Conservation (phyloP, 2,329 filamentous ascomycete species). For the Sarocladium strictum region DNA sequence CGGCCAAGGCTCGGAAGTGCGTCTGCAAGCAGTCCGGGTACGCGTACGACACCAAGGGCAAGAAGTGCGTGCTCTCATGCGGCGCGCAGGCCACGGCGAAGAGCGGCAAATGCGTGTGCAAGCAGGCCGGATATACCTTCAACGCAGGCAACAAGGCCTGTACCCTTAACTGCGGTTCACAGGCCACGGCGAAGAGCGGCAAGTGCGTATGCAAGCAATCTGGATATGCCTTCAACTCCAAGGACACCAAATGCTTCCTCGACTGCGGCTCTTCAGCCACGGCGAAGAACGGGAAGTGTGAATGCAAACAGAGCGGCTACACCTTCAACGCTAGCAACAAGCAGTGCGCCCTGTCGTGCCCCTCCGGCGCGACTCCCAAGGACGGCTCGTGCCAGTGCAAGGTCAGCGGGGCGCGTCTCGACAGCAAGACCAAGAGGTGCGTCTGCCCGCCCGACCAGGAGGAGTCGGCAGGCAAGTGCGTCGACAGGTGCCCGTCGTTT, state of each 20-base stretch:
- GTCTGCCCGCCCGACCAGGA: background rate
- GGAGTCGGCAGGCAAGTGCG: background rate
- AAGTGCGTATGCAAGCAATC: background rate
- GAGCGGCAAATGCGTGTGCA: background rate
- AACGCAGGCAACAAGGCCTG: background rate
- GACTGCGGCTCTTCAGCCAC: background rate
- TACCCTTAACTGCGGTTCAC: background rate
- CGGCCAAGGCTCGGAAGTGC: background rate
- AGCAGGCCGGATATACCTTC: background rate
- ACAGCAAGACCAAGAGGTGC: background rate
- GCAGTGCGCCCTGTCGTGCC: background rate
- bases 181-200: background rate
- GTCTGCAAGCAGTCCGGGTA: background rate
- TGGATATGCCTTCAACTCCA: background rate
- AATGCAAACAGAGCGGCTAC: background rate
- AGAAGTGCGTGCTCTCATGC: background rate
- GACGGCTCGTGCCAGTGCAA: background rate
- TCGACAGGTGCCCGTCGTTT: background rate
- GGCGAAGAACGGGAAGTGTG: background rate
- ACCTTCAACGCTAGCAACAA: background rate
- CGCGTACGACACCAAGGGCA: background rate
- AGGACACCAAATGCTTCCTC: background rate
- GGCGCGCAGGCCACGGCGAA: background rate
- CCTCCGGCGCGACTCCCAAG: too few species aligned
- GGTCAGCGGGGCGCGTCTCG: background rate